Conservation (phyloP, 805 yeast species). For the Lipomyces anomalus region DNA sequence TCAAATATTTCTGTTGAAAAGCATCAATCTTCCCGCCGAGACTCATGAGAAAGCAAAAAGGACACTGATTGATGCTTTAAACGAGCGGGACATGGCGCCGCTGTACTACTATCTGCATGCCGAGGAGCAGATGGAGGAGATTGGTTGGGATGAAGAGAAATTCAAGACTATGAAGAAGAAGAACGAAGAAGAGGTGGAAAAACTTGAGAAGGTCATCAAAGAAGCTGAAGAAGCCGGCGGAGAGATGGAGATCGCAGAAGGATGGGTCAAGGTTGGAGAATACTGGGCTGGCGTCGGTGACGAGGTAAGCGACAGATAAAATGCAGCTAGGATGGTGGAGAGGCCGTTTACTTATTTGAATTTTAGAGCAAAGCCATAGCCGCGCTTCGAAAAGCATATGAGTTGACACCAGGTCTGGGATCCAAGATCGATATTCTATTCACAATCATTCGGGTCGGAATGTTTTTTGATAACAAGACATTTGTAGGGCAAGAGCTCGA, state of each 20-base stretch:
- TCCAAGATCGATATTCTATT: slow-evolving; percentile 80
- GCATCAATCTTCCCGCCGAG: slow-evolving; percentile 33
- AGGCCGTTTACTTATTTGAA: background rate
- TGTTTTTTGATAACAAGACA: slow-evolving; percentile 73
- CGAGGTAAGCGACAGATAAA: slow-evolving; percentile 49
- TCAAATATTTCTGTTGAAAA: slow-evolving; percentile 58
- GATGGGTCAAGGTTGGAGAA: slow-evolving; percentile 78
- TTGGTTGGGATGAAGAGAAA: slow-evolving; percentile 56
- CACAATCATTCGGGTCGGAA: slow-evolving; percentile 81
- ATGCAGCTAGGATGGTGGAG: background rate
- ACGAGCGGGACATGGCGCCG: slow-evolving; percentile 66
- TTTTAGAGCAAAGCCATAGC: slow-evolving; percentile 16
- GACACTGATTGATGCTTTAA: slow-evolving; percentile 50
- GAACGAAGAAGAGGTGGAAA: slow-evolving; percentile 52
- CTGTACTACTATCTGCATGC: slow-evolving; percentile 65
- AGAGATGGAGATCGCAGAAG: slow-evolving; percentile 71
- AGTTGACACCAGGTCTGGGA: slow-evolving; percentile 79
- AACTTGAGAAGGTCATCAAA: slow-evolving; percentile 41
- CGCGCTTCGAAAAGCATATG: slow-evolving; percentile 51
- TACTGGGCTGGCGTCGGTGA: slow-evolving; percentile 84
- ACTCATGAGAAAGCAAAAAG: slow-evolving; percentile 42
- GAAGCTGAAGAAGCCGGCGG: slow-evolving; percentile 72
- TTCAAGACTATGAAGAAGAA: slow-evolving; percentile 46
- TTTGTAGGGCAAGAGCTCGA: slow-evolving; percentile 68
- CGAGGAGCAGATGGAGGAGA: slow-evolving; percentile 37